Evolutionary conservation across 192 early-diverging fungal species (phyloP).

Genomic region (Backusella circina): DNA sequence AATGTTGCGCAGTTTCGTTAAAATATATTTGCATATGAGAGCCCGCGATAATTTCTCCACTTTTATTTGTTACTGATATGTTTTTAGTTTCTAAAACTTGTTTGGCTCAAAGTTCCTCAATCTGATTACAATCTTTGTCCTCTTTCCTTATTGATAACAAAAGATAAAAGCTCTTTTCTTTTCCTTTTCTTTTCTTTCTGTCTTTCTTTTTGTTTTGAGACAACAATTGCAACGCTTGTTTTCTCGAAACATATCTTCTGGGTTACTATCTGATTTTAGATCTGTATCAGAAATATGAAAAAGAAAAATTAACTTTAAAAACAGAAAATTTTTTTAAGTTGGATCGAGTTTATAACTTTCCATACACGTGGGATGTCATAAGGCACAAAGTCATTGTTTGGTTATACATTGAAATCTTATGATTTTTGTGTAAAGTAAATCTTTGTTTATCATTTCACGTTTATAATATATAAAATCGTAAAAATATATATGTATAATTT

Average conservation of each 20-base stretch:
- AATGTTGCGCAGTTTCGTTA: neutral
- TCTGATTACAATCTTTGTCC: neutral
- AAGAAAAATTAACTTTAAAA: neutral
- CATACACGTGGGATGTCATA: neutral
- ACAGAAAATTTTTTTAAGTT: neutral
- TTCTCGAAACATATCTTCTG: neutral
- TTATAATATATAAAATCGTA: neutral
- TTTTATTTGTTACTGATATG: neutral
- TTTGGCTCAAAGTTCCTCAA: neutral
- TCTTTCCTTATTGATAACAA: neutral
- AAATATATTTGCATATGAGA: too few relatives aligned
- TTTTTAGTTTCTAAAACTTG: neutral
- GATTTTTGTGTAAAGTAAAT: neutral
- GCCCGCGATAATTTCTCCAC: neutral
- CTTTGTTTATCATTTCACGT: neutral
- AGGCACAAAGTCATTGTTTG: neutral
- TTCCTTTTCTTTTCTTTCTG: neutral
- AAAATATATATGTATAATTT: neutral
- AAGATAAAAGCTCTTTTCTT: neutral
- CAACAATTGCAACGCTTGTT: neutral
- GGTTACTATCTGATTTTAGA: conserved; percentile 1
- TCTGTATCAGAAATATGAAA: neutral
- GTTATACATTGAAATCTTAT: neutral
- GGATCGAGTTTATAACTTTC: neutral
- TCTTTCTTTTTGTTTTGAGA: neutral